A percentile compares a stretch with the other conserved stretches of the same genome.
Evolutionary conservation across 768 basidiomycete species (phyloP).

Genomic region (Kwoniella sp.): DNA sequence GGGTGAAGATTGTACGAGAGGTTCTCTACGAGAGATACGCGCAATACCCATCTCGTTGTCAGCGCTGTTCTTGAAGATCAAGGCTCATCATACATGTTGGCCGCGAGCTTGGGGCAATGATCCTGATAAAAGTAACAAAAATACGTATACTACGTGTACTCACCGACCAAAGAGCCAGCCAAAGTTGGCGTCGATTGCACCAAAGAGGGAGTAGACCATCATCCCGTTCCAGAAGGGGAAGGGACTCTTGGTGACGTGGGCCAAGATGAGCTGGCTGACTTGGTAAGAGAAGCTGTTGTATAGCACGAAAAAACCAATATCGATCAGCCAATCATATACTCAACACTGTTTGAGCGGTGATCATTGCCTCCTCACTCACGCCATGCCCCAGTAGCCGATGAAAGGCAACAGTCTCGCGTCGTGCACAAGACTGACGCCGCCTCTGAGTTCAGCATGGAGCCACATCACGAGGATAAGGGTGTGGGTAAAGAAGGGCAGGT

Average conservation of each 20-base stretch:
- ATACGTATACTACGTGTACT: too few relatives aligned
- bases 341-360: too few relatives aligned
- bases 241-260: conserved; percentile 78
- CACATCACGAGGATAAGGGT: conserved; percentile 74
- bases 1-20: conserved; percentile 73
- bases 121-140: too few relatives aligned
- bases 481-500: conserved; percentile 77
- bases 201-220: conserved; percentile 78
- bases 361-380: too few relatives aligned
- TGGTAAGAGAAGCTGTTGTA: conserved; percentile 59
- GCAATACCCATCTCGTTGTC: neutral
- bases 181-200: conserved; percentile 80
- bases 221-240: conserved; percentile 88
- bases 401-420: conserved; percentile 82
- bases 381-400: conserved; percentile 81
- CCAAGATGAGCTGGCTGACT: conserved; percentile 88
- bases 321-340: too few relatives aligned
- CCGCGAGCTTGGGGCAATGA: too few relatives aligned
- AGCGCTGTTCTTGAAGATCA: too few relatives aligned
- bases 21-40: conserved; percentile 59
- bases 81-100: too few relatives aligned
- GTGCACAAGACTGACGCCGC: conserved; percentile 70
- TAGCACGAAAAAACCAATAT: neutral
- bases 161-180: conserved; percentile 69
- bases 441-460: conserved; percentile 70